phyloP scores from a whole-genome alignment of 2,329 filamentous ascomycete genomes.

The Arachnomyces sp. region DNA sequence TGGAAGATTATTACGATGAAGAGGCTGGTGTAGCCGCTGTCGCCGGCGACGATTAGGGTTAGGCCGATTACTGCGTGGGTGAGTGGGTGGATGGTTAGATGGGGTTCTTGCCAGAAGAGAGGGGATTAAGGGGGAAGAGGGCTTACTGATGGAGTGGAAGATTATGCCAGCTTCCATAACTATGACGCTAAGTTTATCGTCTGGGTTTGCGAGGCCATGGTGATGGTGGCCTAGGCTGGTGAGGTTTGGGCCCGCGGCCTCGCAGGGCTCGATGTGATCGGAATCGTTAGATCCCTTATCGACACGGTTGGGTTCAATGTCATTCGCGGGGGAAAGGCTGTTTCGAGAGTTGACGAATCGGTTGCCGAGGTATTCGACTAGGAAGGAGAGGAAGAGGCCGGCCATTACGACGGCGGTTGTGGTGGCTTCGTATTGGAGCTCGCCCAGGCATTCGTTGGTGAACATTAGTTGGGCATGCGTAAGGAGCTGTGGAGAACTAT shows the following conservation, averaged over 20 bases:
- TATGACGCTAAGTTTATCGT: conserved; percentile 50
- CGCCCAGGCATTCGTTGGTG: conserved; percentile 57
- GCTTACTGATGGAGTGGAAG: conserved; percentile 62
- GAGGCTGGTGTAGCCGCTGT: conserved; percentile 44
- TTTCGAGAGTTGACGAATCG: conserved; percentile 41
- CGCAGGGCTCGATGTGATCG: conserved; percentile 8
- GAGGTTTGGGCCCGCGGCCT: conserved; percentile 10
- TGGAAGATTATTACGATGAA: conserved; percentile 64
- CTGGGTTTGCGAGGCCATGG: conserved; percentile 12
- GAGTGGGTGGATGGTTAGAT: conserved; percentile 43
- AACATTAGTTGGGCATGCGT: conserved; percentile 70
- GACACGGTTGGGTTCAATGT: conserved; percentile 21
- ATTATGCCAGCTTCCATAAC: conserved; percentile 67
- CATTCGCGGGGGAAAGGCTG: conserved; percentile 20
- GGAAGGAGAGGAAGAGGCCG: conserved; percentile 63
- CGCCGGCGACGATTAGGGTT: conserved; percentile 48
- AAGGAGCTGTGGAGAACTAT: conserved; percentile 48
- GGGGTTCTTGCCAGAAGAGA: too few relatives aligned
- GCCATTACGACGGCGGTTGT: conserved; percentile 65
- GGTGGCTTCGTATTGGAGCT: conserved; percentile 58
- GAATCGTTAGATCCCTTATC: conserved; percentile 15
- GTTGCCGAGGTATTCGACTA: conserved; percentile 60
- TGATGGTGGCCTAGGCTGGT: conserved; percentile 27
- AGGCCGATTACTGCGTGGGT: conserved; percentile 54
- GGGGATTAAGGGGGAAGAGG: conserved; percentile 44